Conservation (phyloP, 495 filamentous ascomycete species). For the Hypoxylon fuscum region DNA sequence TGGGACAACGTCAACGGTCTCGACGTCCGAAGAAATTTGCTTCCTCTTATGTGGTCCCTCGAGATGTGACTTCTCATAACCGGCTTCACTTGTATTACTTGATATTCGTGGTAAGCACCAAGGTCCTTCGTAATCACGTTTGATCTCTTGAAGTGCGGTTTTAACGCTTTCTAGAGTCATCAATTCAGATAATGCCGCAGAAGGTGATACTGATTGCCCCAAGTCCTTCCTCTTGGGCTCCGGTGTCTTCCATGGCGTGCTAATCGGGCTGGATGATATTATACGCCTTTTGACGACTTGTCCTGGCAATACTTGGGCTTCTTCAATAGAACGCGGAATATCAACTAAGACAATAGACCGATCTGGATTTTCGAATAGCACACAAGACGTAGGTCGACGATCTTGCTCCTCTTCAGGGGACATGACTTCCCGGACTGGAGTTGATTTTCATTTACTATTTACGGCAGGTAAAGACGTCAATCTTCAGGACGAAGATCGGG, state of each 20-base stretch:
- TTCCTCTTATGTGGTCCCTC: slow-evolving; percentile 34
- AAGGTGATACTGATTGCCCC: slow-evolving; percentile 24
- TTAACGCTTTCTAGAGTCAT: slow-evolving; percentile 55
- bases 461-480: slow-evolving; percentile 5
- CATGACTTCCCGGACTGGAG: slow-evolving; percentile 8
- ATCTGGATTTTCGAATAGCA: slow-evolving; percentile 52
- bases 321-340: slow-evolving; percentile 57
- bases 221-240: slow-evolving; percentile 48
- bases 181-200: slow-evolving; percentile 54
- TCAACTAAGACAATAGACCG: slow-evolving; percentile 53
- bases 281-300: slow-evolving; percentile 40
- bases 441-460: slow-evolving; percentile 4
- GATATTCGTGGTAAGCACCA: slow-evolving; percentile 56
- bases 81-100: background rate
- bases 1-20: background rate
- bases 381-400: slow-evolving; percentile 35
- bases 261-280: slow-evolving; percentile 47
- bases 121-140: slow-evolving; percentile 45
- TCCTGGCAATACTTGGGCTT: slow-evolving; percentile 52
- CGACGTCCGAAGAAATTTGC: slow-evolving; percentile 8
- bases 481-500: background rate
- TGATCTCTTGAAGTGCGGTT: slow-evolving; percentile 51
- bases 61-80: slow-evolving; percentile 4
- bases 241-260: slow-evolving; percentile 54
- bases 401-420: background rate